A percentile compares a stretch with the other conserved stretches of the same genome.
These are phyloP conservation scores for Herpetomonas tarakana DNA, from an alignment of 208 protist genomes.

Conservation along the genomic window DNA sequence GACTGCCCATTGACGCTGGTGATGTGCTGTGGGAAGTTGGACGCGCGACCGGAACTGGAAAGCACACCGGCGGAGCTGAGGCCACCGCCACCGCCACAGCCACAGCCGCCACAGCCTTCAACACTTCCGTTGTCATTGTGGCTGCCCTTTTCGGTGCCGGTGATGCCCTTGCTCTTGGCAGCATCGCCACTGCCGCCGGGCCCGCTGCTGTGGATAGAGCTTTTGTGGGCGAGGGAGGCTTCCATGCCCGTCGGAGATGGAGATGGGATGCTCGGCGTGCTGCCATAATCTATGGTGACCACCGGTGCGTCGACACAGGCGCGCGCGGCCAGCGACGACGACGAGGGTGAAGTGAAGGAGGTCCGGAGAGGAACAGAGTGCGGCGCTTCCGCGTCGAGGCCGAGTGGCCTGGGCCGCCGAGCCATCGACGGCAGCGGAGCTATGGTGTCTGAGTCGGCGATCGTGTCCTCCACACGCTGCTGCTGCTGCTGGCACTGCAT, in stretches of 20 bases:
- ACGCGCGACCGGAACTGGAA: constrained; percentile 6
- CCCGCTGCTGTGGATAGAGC: no score
- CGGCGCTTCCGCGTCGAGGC: not conserved
- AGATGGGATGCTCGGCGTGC: not conserved
- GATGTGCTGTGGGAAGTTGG: constrained; percentile 22
- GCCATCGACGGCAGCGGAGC: no score
- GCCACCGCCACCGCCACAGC: no score
- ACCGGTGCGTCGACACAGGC: no score
- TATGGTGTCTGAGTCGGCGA: not conserved
- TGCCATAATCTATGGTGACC: not conserved
- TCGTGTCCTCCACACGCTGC: not conserved
- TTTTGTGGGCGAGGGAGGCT: no score
- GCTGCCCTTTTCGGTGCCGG: not conserved
- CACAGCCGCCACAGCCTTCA: no score
- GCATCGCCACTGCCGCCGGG: no score
- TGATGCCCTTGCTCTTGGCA: not conserved
- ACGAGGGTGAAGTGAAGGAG: not conserved
- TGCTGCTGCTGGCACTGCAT: no score
- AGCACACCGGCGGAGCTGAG: not conserved
- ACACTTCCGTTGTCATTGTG: not conserved
- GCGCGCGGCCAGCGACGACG: no score
- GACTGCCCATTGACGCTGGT: constrained; percentile 36
- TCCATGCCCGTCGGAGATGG: not conserved
- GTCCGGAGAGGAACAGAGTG: not conserved
- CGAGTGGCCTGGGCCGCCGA: not conserved